Evolutionary conservation across 2,329 filamentous ascomycete genomes (phyloP).

Genomic region (Monilinia polystroma): DNA sequence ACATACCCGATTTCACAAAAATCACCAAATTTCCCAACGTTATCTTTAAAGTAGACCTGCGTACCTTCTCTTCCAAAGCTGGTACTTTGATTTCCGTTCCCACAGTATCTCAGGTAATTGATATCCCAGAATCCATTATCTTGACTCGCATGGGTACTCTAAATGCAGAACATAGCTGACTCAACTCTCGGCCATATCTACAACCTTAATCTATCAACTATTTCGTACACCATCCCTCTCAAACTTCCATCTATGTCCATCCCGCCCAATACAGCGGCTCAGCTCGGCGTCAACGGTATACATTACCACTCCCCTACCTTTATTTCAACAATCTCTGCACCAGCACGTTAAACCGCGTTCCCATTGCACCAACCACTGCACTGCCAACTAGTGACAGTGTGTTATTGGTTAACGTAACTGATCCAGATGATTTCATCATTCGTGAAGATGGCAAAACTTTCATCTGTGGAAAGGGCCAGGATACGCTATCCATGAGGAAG

Average conservation of each 20-base stretch:
- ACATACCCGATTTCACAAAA: slow-evolving; percentile 33
- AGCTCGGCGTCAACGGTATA: slow-evolving; percentile 35
- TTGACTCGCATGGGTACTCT: slow-evolving; percentile 35
- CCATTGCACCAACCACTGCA: background rate
- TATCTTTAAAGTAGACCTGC: slow-evolving; percentile 34
- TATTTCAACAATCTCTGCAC: slow-evolving; percentile 35
- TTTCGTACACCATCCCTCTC: slow-evolving; percentile 31
- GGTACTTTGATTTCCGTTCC: background rate
- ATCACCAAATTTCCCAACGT: slow-evolving; percentile 27
- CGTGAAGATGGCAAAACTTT: slow-evolving; percentile 25
- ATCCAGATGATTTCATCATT: slow-evolving; percentile 27
- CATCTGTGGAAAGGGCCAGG: slow-evolving; percentile 21
- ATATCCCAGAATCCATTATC: slow-evolving; percentile 24
- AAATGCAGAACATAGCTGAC: slow-evolving; percentile 29
- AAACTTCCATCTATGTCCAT: slow-evolving; percentile 33
- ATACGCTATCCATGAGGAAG: slow-evolving; percentile 22
- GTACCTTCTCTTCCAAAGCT: slow-evolving; percentile 22
- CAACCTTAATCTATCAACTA: slow-evolving; percentile 30
- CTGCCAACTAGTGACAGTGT: background rate
- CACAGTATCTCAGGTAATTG: slow-evolving; percentile 22
- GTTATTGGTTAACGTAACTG: slow-evolving; percentile 11
- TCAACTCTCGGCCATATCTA: slow-evolving; percentile 32
- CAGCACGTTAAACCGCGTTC: slow-evolving; percentile 9
- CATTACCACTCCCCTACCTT: slow-evolving; percentile 29
- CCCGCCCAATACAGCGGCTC: slow-evolving; percentile 14